phyloP scores from a whole-genome alignment of 2,329 filamentous ascomycete genomes.

The Fusarium sp. region DNA sequence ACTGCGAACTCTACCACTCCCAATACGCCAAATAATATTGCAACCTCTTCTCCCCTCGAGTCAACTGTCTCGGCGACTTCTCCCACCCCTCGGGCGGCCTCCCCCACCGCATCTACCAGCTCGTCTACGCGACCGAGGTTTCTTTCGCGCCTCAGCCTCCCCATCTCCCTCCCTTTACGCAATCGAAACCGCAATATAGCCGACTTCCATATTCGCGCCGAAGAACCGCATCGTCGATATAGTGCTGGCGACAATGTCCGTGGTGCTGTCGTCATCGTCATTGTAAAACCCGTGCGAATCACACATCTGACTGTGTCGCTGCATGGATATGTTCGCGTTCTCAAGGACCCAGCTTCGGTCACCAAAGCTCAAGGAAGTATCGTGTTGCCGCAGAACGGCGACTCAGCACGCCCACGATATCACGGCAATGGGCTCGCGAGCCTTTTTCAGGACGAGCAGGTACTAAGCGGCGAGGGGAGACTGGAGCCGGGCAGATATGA shows the following conservation, averaged over 20 bases:
- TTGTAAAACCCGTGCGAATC: slow-evolving; percentile 79
- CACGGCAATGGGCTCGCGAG: slow-evolving; percentile 83
- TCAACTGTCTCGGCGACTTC: slow-evolving; percentile 53
- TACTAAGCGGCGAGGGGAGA: slow-evolving; percentile 81
- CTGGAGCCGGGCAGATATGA: slow-evolving; percentile 80
- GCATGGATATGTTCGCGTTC: slow-evolving; percentile 83
- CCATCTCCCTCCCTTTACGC: slow-evolving; percentile 61
- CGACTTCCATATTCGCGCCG: slow-evolving; percentile 81
- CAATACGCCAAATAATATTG: slow-evolving; percentile 52
- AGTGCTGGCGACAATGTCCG: slow-evolving; percentile 78
- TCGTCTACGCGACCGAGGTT: slow-evolving; percentile 52
- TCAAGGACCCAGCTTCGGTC: slow-evolving; percentile 72
- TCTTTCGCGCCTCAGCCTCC: slow-evolving; percentile 64
- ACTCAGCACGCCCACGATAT: slow-evolving; percentile 62
- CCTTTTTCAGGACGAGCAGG: slow-evolving; percentile 84
- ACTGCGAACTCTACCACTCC: slow-evolving; percentile 50
- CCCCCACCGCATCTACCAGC: slow-evolving; percentile 40
- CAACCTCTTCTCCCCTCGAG: slow-evolving; percentile 48
- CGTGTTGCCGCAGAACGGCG: slow-evolving; percentile 53
- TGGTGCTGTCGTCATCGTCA: slow-evolving; percentile 77
- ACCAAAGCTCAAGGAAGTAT: slow-evolving; percentile 61
- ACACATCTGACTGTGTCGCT: slow-evolving; percentile 83
- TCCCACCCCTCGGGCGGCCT: slow-evolving; percentile 34
- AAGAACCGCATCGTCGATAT: slow-evolving; percentile 83
- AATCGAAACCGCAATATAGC: slow-evolving; percentile 71